Percentiles rank a stretch among this genome's conserved stretches.
Evolutionary conservation across 2,329 filamentous ascomycete species (phyloP).

Genomic region (Alternaria alternata): DNA sequence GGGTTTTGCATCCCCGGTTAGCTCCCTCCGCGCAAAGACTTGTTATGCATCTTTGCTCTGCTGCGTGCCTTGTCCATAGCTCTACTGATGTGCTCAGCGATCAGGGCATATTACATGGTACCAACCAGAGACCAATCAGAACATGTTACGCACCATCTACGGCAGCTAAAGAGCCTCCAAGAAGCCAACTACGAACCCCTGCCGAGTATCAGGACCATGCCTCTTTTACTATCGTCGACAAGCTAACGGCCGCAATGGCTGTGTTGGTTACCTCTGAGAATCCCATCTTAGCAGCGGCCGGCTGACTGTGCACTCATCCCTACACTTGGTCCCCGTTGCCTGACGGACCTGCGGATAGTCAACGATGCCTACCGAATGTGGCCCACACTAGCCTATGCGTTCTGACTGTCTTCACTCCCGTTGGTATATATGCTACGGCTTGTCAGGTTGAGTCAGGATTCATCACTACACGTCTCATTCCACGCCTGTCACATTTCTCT

Average conservation of each 20-base stretch:
- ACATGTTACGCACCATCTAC: conserved; percentile 24
- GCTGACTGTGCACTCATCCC: conserved; percentile 48
- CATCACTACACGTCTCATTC: conserved; percentile 22
- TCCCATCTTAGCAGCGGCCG: conserved; percentile 41
- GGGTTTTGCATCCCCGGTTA: conserved; percentile 15
- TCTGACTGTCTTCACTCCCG: conserved; percentile 25
- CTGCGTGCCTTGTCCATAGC: conserved; percentile 15
- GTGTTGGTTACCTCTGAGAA: conserved; percentile 42
- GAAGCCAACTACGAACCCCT: conserved; percentile 39
- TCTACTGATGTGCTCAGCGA: conserved; percentile 24
- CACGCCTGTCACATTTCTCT: conserved; percentile 17
- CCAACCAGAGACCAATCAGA: conserved; percentile 35
- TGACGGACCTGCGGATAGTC: conserved; percentile 44
- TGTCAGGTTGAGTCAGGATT: conserved; percentile 25
- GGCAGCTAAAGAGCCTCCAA: conserved; percentile 45
- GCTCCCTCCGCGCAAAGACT: conserved; percentile 12
- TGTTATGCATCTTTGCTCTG: conserved; percentile 15
- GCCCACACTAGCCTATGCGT: conserved; percentile 33
- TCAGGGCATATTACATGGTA: conserved; percentile 29
- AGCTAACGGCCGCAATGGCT: conserved; percentile 46
- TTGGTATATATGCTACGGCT: conserved; percentile 47
- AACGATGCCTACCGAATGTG: conserved; percentile 38
- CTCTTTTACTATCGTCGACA: conserved; percentile 38
- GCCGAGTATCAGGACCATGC: conserved; percentile 38
- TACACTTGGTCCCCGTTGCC: conserved; percentile 46